Evolutionary conservation across 1,139 yeast species (phyloP), one percentile per base, ranked within the genome.

Genomic region (Kodamaea derodonti): DNA sequence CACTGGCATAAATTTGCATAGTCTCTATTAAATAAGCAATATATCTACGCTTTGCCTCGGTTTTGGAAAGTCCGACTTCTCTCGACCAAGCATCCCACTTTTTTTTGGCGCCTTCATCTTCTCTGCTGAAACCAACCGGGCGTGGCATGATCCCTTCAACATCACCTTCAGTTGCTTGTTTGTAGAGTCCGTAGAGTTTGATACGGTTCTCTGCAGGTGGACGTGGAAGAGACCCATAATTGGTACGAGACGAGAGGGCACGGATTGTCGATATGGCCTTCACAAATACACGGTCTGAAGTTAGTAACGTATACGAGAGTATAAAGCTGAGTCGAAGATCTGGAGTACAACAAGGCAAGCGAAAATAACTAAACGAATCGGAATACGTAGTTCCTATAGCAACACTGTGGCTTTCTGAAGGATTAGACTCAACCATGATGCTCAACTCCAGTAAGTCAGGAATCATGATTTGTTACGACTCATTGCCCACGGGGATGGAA

Each of bases 41-140:
- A 54, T 86, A 86, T 33, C 72, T 62, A 33, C 83, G 67, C 53
- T 86, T 84, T 2, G 95, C 95, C 47, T 84, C 88, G 0, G 84
- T 75, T 45, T 72, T 73, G n/a, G 76, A 55, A 20, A 84, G 51
- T 0, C 95, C 95, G 46, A 79, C 78, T 51, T 83, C 87, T 16
- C 73, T 60, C 47, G 81, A 78, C 95, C 95, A 86, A 0, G 95
- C 87, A 48, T 84, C 92, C 86, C 90, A 84, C 54, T 85, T 84
- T 51, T 78, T 73, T 48, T 75, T 73, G 7, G 84, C 84, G 3
- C 81, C 82, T 47, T 75, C 80, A 48, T 78, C 85, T 45, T 79
- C 86, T 6, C 74, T 65, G 0, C 77, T 58, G 33, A 59, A 62
- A 5, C 88, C 90, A 2, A 60, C 57, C 1, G 92, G 90, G 30